These are phyloP conservation scores for Eruca vesicaria DNA, from an alignment of 441 rosid species.

Conservation along the genomic window DNA sequence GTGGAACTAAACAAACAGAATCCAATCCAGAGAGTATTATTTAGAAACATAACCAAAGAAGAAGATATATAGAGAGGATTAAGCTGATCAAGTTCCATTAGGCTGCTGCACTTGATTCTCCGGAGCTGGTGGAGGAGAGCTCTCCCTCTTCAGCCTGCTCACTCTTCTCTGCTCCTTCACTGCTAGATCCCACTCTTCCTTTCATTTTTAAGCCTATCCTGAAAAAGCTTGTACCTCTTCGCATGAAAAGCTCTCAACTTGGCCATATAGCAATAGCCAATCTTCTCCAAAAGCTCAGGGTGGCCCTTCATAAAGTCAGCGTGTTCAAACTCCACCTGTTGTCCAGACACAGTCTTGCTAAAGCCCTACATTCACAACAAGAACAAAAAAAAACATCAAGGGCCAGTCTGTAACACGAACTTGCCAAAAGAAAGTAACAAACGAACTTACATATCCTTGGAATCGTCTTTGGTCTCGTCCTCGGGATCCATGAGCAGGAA, in stretches of 20 bases:
- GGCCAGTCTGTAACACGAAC: too few relatives aligned
- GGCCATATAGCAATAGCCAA: too few relatives aligned
- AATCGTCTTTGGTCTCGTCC: slow-evolving; percentile 57
- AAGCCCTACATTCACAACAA: too few relatives aligned
- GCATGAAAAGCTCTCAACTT: too few relatives aligned
- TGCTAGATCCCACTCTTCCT: too few relatives aligned
- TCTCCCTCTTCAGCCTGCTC: neutral
- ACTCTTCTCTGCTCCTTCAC: neutral
- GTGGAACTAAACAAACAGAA: neutral
- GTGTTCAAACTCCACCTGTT: too few relatives aligned
- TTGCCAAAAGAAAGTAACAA: too few relatives aligned
- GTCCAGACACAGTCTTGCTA: too few relatives aligned
- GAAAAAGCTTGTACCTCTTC: neutral
- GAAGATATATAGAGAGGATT: neutral
- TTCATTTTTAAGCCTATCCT: neutral
- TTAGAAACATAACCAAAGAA: neutral
- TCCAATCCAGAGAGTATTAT: neutral
- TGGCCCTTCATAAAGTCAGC: too few relatives aligned
- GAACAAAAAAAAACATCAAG: too few relatives aligned
- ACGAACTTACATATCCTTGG: too few relatives aligned
- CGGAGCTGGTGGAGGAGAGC: neutral
- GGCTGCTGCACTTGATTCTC: neutral
- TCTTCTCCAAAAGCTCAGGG: too few relatives aligned
- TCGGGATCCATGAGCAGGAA: slow-evolving; percentile 65
- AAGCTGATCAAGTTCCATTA: neutral